These are phyloP conservation scores for Allomyces javanicus DNA, from an alignment of 192 early-diverging fungal genomes.

Conservation along the genomic window DNA sequence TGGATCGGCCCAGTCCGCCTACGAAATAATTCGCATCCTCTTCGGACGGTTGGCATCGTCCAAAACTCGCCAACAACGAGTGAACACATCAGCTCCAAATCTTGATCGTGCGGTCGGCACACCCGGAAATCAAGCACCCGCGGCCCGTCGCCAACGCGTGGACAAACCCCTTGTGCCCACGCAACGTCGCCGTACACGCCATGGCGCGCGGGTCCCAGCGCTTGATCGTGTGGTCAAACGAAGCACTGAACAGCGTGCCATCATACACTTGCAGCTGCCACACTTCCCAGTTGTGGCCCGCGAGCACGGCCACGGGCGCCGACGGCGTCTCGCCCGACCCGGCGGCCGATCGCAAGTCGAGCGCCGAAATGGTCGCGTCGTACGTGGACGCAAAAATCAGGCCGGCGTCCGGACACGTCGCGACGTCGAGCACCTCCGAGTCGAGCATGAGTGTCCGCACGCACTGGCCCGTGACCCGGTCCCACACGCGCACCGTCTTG, in stretches of 20 bases:
- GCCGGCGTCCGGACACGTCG: slow-evolving; percentile 6
- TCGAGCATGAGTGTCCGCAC: slow-evolving; percentile 22
- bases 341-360: slow-evolving; percentile 1
- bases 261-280: slow-evolving; percentile 33
- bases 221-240: slow-evolving; percentile 28
- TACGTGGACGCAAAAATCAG: slow-evolving; percentile 34
- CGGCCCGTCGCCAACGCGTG: slow-evolving; percentile 26
- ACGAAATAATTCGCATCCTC: no score
- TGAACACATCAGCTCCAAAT: slow-evolving; percentile 2
- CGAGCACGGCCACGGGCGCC: slow-evolving; percentile 15
- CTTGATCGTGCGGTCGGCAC: slow-evolving; percentile 29
- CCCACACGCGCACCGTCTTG: slow-evolving; percentile 22
- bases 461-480: slow-evolving; percentile 18
- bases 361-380: slow-evolving; percentile 34
- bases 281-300: slow-evolving; percentile 42
- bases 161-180: slow-evolving; percentile 26
- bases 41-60: no score
- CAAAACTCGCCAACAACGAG: no score
- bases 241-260: slow-evolving; percentile 21
- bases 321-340: slow-evolving; percentile 10
- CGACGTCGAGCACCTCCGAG: slow-evolving; percentile 29
- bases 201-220: slow-evolving; percentile 22
- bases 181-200: slow-evolving; percentile 20
- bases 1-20: no score
- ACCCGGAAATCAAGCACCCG: slow-evolving; percentile 20